Conservation (phyloP, 2,329 filamentous ascomycete species). For the Beauveria asiatica region DNA sequence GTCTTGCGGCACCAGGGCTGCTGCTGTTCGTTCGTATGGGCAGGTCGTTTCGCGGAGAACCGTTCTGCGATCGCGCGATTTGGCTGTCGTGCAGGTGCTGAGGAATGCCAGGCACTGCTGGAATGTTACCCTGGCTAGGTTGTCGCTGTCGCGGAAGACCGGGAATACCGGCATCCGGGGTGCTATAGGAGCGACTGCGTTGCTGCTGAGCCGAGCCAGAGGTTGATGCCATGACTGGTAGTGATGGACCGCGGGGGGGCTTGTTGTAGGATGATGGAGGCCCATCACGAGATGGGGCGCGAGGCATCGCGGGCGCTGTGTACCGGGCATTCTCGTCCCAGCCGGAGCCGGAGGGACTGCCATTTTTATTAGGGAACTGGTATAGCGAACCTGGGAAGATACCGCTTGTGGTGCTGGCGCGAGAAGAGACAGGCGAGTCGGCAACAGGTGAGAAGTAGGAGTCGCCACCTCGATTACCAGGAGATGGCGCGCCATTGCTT, state of each 20-base stretch:
- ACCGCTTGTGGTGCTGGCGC: constrained; percentile 66
- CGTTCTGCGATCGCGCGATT: constrained; percentile 72
- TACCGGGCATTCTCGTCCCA: constrained; percentile 76
- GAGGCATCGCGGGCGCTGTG: constrained; percentile 78
- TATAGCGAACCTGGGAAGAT: constrained; percentile 53
- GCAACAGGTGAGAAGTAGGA: constrained; percentile 89
- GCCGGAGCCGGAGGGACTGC: constrained; percentile 52
- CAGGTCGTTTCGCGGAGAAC: constrained; percentile 63
- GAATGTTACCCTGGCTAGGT: constrained; percentile 48
- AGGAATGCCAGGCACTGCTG: constrained; percentile 69
- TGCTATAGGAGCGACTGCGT: constrained; percentile 84
- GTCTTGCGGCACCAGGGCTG: constrained; percentile 59
- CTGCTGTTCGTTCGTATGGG: constrained; percentile 62
- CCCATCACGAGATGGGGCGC: constrained; percentile 71
- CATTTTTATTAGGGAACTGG: constrained; percentile 62
- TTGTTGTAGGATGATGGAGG: constrained; percentile 59
- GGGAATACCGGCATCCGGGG: constrained; percentile 79
- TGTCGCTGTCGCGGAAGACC: constrained; percentile 49
- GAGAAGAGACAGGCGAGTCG: constrained; percentile 69
- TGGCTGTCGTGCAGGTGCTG: constrained; percentile 56
- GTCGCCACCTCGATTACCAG: constrained; percentile 55
- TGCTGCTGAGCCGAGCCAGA: constrained; percentile 55
- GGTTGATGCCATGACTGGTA: constrained; percentile 59
- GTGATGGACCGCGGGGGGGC: constrained; percentile 66
- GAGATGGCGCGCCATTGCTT: constrained; percentile 42